Evolutionary conservation across 2,329 filamentous ascomycete genomes (phyloP), one percentile per base, ranked within the genome.

Genomic region (Colletotrichum sp.): DNA sequence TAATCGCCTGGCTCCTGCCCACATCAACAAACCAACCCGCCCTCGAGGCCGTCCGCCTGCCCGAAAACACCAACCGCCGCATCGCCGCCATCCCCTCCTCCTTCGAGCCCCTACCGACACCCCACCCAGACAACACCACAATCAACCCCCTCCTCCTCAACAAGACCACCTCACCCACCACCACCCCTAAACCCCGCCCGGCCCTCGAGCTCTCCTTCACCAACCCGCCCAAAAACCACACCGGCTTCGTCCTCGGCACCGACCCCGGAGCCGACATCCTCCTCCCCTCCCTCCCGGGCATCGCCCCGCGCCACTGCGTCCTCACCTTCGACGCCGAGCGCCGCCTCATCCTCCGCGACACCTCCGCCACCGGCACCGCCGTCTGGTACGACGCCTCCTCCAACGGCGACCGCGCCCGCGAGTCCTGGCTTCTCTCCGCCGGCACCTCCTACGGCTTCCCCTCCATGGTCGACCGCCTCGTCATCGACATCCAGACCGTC

Each of bases 311-410:
- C 67, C 85, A 87, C 78, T 86, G 85, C 80, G 79, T 80, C 61
- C 48, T 87, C 69, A 81, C 83, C 78, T 87, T 87, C 66, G 85
- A 86, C 77, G 80, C 80, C 25, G 81, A 85, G 68, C 81, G 81
- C 18, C 79, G 85, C 32, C 82, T 87, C 48, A 79, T 85, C 6
- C 82, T 87, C 10, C 81, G 83, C 66, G 85, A 87, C 78, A 83
- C 82, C 60, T 86, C 85, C 4, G 80, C 80, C 43, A 39, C 66
- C 22, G 85, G 85, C 16, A 87, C 85, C 2, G 82, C 85, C 65
- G 85, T 87, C 34, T 87, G 85, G 85, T 86, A 85, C 78, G 85
- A 86, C 71, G 85, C 83, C 82, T 82, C 83, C 71, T 83, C 84
- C 78, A 82, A 79, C 68, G 85, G 85, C 39, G 84, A 86, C 74